Conservation (phyloP, 768 basidiomycete species). For the Tricholoma hemisulphureum region DNA sequence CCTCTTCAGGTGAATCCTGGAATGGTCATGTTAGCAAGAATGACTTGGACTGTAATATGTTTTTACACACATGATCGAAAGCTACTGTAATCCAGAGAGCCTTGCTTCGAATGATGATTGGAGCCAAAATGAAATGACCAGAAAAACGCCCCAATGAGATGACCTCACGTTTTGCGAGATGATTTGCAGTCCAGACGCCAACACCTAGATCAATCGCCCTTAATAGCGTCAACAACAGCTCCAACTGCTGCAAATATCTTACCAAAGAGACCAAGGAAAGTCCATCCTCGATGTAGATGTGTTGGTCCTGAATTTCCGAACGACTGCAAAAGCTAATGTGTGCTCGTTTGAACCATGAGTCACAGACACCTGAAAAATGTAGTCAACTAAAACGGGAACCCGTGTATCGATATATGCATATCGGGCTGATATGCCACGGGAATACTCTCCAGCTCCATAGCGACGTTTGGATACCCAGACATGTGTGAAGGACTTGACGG, state of each 20-base stretch:
- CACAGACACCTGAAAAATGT: background rate
- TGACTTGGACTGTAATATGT: too few relatives aligned
- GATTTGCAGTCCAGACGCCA: background rate
- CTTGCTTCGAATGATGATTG: too few relatives aligned
- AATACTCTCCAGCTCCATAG: background rate
- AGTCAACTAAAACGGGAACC: background rate
- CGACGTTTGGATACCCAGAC: background rate
- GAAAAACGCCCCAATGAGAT: background rate
- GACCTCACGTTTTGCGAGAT: background rate
- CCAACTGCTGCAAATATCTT: background rate
- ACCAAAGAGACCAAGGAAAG: background rate
- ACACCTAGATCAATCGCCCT: background rate
- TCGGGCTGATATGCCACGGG: background rate
- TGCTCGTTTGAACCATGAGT: background rate
- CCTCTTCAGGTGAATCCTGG: too few relatives aligned
- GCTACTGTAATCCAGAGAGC: too few relatives aligned
- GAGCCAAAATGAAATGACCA: background rate
- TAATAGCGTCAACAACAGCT: background rate
- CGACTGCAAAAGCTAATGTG: background rate
- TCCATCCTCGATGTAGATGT: background rate
- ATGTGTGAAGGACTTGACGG: background rate
- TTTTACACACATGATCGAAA: too few relatives aligned
- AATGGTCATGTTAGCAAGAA: too few relatives aligned
- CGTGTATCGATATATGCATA: background rate
- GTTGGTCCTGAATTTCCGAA: background rate